Conservation (phyloP, 768 basidiomycete species). For the Sistotremastrum suecicum region DNA sequence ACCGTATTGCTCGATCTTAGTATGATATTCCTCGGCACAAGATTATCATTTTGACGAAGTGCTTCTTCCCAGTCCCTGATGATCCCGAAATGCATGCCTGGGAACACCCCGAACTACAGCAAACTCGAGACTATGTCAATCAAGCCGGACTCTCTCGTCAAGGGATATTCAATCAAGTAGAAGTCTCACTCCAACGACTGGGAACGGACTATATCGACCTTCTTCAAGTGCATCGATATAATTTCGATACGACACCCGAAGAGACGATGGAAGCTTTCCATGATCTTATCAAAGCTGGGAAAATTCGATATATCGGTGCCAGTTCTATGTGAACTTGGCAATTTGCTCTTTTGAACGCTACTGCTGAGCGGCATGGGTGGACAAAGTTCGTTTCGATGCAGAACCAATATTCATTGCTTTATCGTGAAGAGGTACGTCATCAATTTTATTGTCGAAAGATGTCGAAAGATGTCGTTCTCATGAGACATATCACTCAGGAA, state of each 20-base stretch:
- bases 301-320: conserved; percentile 22
- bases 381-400: conserved; percentile 46
- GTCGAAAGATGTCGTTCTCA: no score
- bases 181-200: conserved; percentile 5
- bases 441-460: background rate
- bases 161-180: conserved; percentile 24
- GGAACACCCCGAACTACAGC: conserved; percentile 5
- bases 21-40: conserved; percentile 19
- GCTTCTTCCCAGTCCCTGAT: conserved; percentile 8
- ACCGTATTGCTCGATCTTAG: conserved; percentile 18
- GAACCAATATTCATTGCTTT: conserved; percentile 36
- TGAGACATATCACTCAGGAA: conserved; percentile 18
- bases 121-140: conserved; percentile 14
- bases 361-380: conserved; percentile 30
- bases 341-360: conserved; percentile 29
- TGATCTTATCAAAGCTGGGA: conserved; percentile 20
- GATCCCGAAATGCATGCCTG: conserved; percentile 5
- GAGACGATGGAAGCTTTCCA: conserved; percentile 25
- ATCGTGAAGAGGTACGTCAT: conserved; percentile 32
- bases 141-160: conserved; percentile 21
- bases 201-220: conserved; percentile 5
- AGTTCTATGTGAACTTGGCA: conserved; percentile 35
- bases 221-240: conserved; percentile 21
- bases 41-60: conserved; percentile 19
- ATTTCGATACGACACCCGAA: conserved; percentile 11